These are phyloP conservation scores for Beauveria bassiana DNA, from an alignment of 2,329 filamentous ascomycete species.

Conservation along the genomic window DNA sequence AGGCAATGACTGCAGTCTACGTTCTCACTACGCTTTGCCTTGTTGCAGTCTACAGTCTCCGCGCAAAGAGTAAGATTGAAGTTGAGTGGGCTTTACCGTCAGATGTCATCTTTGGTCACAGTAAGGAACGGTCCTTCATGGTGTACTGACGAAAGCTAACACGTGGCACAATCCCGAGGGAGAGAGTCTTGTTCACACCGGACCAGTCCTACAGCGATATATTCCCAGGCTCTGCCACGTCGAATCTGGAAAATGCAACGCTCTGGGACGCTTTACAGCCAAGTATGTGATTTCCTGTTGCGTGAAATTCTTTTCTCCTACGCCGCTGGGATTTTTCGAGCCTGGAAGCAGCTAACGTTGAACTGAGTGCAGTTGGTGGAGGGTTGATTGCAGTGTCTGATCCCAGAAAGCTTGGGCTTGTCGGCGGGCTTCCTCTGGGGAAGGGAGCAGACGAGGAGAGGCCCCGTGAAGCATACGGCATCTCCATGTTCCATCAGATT, in stretches of 20 bases:
- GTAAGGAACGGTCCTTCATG: not conserved
- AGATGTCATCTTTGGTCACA: not conserved
- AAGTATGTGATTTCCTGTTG: not conserved
- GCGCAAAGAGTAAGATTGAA: not conserved
- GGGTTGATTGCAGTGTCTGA: not conserved
- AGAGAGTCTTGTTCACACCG: not conserved
- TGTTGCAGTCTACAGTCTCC: not conserved
- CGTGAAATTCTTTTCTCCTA: not conserved
- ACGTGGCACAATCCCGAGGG: not conserved
- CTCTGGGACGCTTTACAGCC: not conserved
- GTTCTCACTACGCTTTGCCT: not conserved
- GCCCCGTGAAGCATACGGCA: not conserved
- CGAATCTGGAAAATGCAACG: not conserved
- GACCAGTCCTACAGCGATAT: not conserved
- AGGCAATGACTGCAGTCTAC: not conserved
- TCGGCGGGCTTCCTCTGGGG: not conserved
- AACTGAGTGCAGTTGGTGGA: not conserved
- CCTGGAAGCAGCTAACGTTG: not conserved
- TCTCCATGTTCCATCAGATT: not conserved
- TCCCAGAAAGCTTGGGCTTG: not conserved
- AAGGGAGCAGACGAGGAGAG: not conserved
- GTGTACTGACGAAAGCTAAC: not conserved
- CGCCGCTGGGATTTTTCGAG: not conserved
- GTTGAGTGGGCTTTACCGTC: not conserved
- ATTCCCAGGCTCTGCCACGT: not conserved